Conservation (phyloP, 148 eudicot species). For the Rhododendron henanense region DNA sequence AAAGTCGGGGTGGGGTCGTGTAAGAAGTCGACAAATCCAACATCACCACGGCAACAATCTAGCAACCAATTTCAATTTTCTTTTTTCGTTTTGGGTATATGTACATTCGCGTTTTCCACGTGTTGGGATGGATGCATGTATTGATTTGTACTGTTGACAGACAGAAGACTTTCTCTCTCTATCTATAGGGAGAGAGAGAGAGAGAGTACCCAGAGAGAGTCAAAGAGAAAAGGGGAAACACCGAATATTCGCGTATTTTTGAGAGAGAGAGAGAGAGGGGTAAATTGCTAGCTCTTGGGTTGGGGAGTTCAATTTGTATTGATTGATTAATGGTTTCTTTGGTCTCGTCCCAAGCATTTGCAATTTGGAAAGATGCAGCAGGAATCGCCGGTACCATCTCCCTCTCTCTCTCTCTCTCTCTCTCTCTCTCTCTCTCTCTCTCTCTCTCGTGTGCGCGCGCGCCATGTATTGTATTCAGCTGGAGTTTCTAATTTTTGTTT, state of each 20-base stretch:
- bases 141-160: too few species aligned
- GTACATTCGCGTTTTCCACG: too few species aligned
- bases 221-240: neutral
- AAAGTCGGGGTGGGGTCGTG: too few species aligned
- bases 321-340: slow-evolving; percentile 21
- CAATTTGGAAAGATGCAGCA: slow-evolving; percentile 52
- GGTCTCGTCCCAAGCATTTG: slow-evolving; percentile 15
- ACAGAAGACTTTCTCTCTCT: too few species aligned
- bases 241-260: neutral
- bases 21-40: too few species aligned
- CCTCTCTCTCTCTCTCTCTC: too few species aligned
- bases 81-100: too few species aligned
- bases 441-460: neutral
- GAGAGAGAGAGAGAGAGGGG: neutral
- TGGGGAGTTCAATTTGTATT: neutral
- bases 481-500: neutral
- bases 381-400: slow-evolving; percentile 58
- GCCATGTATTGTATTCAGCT: neutral
- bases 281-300: too few species aligned
- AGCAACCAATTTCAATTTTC: too few species aligned
- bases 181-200: neutral
- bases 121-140: too few species aligned
- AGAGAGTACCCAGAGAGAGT: neutral
- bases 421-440: neutral
- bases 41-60: too few species aligned